These are phyloP conservation scores for Phalaenopsis equestris DNA, from an alignment of 106 monocot genomes.

Conservation along the genomic window DNA sequence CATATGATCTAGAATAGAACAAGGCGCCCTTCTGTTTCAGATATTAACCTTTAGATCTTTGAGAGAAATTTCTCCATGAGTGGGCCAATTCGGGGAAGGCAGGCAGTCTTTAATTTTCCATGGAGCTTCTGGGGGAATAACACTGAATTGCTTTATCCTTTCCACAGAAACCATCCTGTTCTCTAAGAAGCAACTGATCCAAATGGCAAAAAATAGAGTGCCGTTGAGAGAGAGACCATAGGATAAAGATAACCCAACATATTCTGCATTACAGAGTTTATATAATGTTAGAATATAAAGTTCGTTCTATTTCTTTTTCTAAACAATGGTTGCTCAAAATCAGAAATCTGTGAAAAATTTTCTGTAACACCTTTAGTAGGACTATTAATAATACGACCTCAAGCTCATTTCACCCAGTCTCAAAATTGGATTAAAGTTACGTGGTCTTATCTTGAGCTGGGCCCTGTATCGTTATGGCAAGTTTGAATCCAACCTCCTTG, in stretches of 20 bases:
- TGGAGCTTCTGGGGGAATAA: conserved; percentile 76
- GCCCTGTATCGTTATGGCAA: not conserved
- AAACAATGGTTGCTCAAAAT: not conserved
- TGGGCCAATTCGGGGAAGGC: conserved; percentile 68
- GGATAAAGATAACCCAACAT: conserved; percentile 81
- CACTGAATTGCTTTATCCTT: conserved; percentile 85
- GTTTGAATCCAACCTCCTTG: not conserved
- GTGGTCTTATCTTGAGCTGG: not conserved
- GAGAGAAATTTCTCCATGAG: conserved; percentile 55
- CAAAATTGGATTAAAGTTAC: not conserved
- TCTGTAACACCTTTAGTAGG: not conserved
- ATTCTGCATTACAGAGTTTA: conserved; percentile 36
- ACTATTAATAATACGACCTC: not conserved
- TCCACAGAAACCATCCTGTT: conserved; percentile 96
- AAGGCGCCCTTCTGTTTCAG: not conserved
- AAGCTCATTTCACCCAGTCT: not conserved
- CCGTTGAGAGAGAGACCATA: conserved; percentile 85
- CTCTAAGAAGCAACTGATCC: conserved; percentile 86
- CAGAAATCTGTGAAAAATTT: not conserved
- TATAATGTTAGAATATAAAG: not conserved
- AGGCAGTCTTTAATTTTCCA: conserved; percentile 72
- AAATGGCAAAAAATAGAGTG: conserved; percentile 60
- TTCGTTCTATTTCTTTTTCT: not conserved
- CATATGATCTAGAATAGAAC: not conserved
- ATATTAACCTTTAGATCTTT: conserved; percentile 59